phyloP scores from a whole-genome alignment of 306 rosid genomes.

The Lathyrus tuberosus region DNA sequence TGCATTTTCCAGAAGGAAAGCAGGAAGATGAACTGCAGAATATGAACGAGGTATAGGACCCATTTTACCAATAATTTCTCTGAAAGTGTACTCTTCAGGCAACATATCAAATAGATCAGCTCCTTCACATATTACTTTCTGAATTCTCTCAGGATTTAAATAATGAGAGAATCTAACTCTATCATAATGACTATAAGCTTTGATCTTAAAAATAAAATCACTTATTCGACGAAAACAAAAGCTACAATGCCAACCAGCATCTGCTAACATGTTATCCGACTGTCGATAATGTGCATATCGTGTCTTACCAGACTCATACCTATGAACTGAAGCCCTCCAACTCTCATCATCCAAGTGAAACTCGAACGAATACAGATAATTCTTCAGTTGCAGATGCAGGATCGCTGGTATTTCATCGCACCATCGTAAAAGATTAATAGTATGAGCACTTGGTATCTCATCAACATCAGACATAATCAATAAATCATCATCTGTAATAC shows the following conservation, averaged over 20 bases:
- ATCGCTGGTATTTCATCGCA: conserved; percentile 58
- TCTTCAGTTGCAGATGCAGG: conserved; percentile 86
- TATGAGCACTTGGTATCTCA: conserved; percentile 25
- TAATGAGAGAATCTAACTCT: conserved; percentile 83
- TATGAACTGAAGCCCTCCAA: conserved; percentile 52
- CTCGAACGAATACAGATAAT: conserved; percentile 92
- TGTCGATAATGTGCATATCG: conserved; percentile 90
- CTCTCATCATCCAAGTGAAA: conserved; percentile 82
- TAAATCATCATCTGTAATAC: conserved; percentile 91
- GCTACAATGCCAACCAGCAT: conserved; percentile 50
- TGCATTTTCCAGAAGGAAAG: conserved; percentile 80
- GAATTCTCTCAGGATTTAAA: conserved; percentile 73
- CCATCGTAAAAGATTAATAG: conserved; percentile 19
- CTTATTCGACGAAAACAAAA: conserved; percentile 83
- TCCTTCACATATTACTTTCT: conserved; percentile 81
- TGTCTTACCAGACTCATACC: conserved; percentile 68
- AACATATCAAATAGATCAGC: conserved; percentile 88
- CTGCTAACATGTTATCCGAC: conserved; percentile 78
- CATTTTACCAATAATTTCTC: conserved; percentile 92
- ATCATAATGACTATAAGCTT: conserved; percentile 93
- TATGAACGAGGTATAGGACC: conserved; percentile 92
- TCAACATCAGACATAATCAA: conserved; percentile 92
- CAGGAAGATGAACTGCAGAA: conserved; percentile 95
- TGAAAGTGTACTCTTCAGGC: conserved; percentile 96
- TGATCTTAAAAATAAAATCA: conserved; percentile 91